Conservation (phyloP, 495 filamentous ascomycete genomes). For the Penicillium argentinense region DNA sequence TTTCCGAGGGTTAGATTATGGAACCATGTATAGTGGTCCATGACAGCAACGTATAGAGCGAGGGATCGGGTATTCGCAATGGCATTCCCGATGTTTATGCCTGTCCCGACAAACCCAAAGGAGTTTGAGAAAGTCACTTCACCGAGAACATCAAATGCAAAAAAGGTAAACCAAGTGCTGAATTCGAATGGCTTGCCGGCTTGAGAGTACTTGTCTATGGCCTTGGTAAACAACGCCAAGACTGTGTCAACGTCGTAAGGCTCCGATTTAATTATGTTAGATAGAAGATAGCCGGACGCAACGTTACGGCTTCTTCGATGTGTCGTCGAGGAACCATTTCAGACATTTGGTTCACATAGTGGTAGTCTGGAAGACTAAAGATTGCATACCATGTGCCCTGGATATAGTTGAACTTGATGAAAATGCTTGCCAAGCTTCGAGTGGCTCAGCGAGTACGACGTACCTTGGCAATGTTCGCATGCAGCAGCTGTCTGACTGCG, state of each 20-base stretch:
- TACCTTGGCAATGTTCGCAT: slow-evolving; percentile 28
- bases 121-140: slow-evolving; percentile 40
- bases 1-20: slow-evolving; percentile 41
- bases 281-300: slow-evolving; percentile 36
- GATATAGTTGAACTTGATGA: not conserved
- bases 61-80: slow-evolving; percentile 37
- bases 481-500: slow-evolving; percentile 34
- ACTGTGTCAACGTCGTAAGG: slow-evolving; percentile 35
- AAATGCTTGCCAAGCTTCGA: not conserved
- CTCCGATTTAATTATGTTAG: slow-evolving; percentile 42
- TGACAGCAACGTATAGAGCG: slow-evolving; percentile 33
- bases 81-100: slow-evolving; percentile 42
- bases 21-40: slow-evolving; percentile 40
- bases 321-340: slow-evolving; percentile 37
- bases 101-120: slow-evolving; percentile 43
- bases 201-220: slow-evolving; percentile 25
- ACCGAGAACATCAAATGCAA: slow-evolving; percentile 47
- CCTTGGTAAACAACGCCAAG: slow-evolving; percentile 29
- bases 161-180: slow-evolving; percentile 47
- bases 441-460: too few species aligned
- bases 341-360: slow-evolving; percentile 45
- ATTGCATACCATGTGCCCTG: slow-evolving; percentile 32
- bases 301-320: slow-evolving; percentile 33
- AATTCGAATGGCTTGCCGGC: slow-evolving; percentile 34
- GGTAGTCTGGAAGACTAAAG: slow-evolving; percentile 39